phyloP scores from a whole-genome alignment of 768 basidiomycete species.

The Xanthoconium purpureum region DNA sequence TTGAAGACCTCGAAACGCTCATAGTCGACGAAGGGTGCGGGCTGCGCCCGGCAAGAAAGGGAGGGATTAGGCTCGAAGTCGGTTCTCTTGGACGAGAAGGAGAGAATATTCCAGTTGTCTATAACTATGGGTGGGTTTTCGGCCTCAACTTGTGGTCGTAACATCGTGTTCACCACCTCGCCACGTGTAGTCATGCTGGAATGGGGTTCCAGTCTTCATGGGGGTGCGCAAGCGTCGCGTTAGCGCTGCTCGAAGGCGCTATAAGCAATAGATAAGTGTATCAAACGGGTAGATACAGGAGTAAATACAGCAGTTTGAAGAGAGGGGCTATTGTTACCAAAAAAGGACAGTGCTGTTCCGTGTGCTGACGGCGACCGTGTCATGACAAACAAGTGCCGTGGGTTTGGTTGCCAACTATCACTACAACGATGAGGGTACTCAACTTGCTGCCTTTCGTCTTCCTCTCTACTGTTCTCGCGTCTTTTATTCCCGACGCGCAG shows the following conservation, averaged over 20 bases:
- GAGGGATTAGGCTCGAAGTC: conserved; percentile 60
- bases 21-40: conserved; percentile 58
- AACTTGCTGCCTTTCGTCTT: conserved; percentile 34
- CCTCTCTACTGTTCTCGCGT: conserved; percentile 36
- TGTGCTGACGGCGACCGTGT: not conserved
- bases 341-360: not conserved
- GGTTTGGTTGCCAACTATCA: not conserved
- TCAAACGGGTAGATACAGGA: not conserved
- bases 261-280: conserved; percentile 18
- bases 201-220: conserved; percentile 64
- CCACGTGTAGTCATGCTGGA: conserved; percentile 51
- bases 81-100: conserved; percentile 37
- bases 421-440: conserved; percentile 40
- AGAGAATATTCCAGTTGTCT: conserved; percentile 46
- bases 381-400: not conserved
- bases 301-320: not conserved
- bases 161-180: not conserved
- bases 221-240: conserved; percentile 54
- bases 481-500: conserved; percentile 42
- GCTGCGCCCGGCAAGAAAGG: conserved; percentile 62
- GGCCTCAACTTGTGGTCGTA: not conserved
- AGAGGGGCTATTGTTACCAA: not conserved
- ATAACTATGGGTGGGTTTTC: conserved; percentile 60
- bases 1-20: conserved; percentile 48
- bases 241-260: conserved; percentile 45